Base-by-base conservation (phyloP, 2,329 filamentous ascomycete species). In the Aspergillus sp. region DNA sequence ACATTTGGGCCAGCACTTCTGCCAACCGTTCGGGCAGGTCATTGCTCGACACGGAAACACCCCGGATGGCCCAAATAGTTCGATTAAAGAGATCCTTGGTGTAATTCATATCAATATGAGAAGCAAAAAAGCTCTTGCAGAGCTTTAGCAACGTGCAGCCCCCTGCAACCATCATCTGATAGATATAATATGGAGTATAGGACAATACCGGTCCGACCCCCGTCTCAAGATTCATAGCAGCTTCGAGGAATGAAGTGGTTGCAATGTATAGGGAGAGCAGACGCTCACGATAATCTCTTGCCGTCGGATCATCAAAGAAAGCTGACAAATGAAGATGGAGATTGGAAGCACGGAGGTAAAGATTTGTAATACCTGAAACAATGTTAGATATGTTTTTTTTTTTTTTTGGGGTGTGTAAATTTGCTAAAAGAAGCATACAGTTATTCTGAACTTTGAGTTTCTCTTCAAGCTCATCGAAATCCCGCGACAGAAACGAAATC, bases 91-190 rank as follows among this genome's bases (percentile, higher is more conserved):
- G 71, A 5, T 69, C 68, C 40, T 76, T 77, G 35, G 77, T 76
- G 37, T 77, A 74, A 6, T 75, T 70, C 49, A 74, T 68, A 44
- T 84, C 77, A 13, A 79, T 72, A 33, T 78, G 74, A 13, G 69
- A 65, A 2, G 78, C 74, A 48, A 83, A 82, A 52, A 83, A 82
- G 38, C 79, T 82, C 57, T 85, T 83, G 51, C 83, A 75, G 2
- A 86, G 70, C 54, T 85, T 85, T 42, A 85, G 67, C 5, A 86
- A 65, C 1, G 79, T 79, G 51, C 83, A 83, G 2, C 78, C 80
- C 11, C 77, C 80, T 3, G 81, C 82, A 27, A 85, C 72, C 58
- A 83, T 77, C 73, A 85, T 83, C 59, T 85, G 81, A 58, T 83
- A 79, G 44, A 86, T 74, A 57, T 85, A 84, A 53, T 77, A 82